phyloP scores from a whole-genome alignment of 192 early-diverging fungal species.

The Thamnidium elegans region DNA sequence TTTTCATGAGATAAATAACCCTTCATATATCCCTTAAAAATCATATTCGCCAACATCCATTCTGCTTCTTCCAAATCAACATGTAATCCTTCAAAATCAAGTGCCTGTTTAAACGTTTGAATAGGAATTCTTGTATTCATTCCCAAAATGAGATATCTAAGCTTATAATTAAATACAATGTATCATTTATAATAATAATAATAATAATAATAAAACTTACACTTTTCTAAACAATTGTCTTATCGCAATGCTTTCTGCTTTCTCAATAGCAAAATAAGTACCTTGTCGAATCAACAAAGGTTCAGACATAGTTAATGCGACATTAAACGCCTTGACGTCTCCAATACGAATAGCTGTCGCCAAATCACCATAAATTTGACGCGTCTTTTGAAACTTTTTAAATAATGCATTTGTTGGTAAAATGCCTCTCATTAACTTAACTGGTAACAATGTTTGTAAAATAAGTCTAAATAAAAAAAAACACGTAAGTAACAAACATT shows the following conservation, averaged over 20 bases:
- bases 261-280: conserved; percentile 81
- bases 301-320: conserved; percentile 54
- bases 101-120: conserved; percentile 56
- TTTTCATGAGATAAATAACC: conserved; percentile 86
- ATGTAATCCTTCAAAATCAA: conserved; percentile 55
- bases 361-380: conserved; percentile 61
- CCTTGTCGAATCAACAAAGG: conserved; percentile 60
- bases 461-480: conserved; percentile 53
- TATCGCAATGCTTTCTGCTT: conserved; percentile 65
- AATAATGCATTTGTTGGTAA: conserved; percentile 65
- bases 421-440: conserved; percentile 66
- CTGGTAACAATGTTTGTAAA: conserved; percentile 79
- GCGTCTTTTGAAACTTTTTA: conserved; percentile 57
- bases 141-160: conserved; percentile 49
- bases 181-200: background rate
- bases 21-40: conserved; percentile 83
- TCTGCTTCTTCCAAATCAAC: conserved; percentile 73
- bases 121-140: conserved; percentile 60
- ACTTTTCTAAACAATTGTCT: conserved; percentile 78
- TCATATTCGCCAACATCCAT: conserved; percentile 86
- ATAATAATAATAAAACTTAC: conserved; percentile 49
- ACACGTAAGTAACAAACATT: too few species aligned
- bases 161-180: background rate
- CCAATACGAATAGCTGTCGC: conserved; percentile 67
- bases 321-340: conserved; percentile 74